phyloP scores from a whole-genome alignment of 768 basidiomycete genomes.

The Russula ochroleuca region DNA sequence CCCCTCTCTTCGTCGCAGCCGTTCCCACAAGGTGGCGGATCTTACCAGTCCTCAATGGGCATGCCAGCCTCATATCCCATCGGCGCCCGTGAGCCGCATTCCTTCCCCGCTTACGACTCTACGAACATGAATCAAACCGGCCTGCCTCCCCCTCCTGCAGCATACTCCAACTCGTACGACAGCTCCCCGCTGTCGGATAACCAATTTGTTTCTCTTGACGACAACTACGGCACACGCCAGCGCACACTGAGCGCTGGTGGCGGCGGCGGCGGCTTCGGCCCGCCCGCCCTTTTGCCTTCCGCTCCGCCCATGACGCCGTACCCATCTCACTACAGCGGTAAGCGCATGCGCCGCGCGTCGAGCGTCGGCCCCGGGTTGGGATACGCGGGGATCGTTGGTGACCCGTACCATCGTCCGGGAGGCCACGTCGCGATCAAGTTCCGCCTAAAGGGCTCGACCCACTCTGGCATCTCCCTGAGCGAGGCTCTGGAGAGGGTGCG shows the following conservation, averaged over 20 bases:
- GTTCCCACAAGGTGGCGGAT: slow-evolving; percentile 1
- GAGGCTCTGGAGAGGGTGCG: slow-evolving; percentile 21
- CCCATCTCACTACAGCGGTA: slow-evolving; percentile 15
- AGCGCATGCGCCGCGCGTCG: slow-evolving; percentile 24
- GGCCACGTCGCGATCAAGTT: slow-evolving; percentile 21
- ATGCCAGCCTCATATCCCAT: slow-evolving; percentile 18
- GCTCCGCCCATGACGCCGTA: slow-evolving; percentile 24
- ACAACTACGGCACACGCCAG: slow-evolving; percentile 3
- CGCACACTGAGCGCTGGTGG: slow-evolving; percentile 25
- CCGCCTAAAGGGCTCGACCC: slow-evolving; percentile 20
- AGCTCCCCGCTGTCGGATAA: slow-evolving; percentile 24
- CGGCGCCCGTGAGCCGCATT: slow-evolving; percentile 19
- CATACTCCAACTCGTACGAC: slow-evolving; percentile 22
- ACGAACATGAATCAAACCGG: slow-evolving; percentile 15
- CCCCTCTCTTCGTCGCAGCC: slow-evolving; percentile 1
- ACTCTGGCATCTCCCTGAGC: slow-evolving; percentile 18
- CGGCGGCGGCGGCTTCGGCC: slow-evolving; percentile 18
- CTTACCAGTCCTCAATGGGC: slow-evolving; percentile 9
- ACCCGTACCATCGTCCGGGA: slow-evolving; percentile 5
- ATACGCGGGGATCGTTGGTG: neutral
- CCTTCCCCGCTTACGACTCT: slow-evolving; percentile 7
- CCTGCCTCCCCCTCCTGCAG: neutral
- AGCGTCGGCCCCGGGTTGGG: slow-evolving; percentile 20
- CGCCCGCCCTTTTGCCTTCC: slow-evolving; percentile 12
- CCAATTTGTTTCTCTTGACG: slow-evolving; percentile 21